Evolutionary conservation across 2,329 filamentous ascomycete genomes (phyloP).

Genomic region (Colletotrichum truncatum): DNA sequence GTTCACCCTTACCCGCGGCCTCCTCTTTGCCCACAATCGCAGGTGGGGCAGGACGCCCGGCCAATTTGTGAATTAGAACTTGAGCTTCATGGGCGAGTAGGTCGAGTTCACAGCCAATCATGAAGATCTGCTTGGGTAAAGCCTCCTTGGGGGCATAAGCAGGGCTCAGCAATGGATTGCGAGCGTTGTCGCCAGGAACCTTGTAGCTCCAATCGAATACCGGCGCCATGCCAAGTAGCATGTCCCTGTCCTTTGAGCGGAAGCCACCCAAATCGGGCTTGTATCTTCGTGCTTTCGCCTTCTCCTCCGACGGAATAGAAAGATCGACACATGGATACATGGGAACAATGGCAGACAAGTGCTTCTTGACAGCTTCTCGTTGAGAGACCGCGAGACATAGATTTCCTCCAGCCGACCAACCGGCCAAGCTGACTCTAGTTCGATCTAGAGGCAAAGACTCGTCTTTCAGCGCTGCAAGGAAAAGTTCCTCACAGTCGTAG

Average conservation of each 20-base stretch:
- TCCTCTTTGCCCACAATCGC: constrained; percentile 40
- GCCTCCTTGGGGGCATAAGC: constrained; percentile 40
- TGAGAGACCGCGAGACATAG: constrained; percentile 52
- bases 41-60: constrained; percentile 39
- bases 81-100: constrained; percentile 50
- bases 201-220: constrained; percentile 46
- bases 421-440: constrained; percentile 49
- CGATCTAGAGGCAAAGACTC: constrained; percentile 53
- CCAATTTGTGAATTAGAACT: constrained; percentile 46
- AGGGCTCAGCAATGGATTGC: constrained; percentile 45
- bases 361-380: constrained; percentile 43
- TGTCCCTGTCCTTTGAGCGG: constrained; percentile 29
- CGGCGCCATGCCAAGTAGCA: constrained; percentile 30
- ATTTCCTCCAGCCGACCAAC: constrained; percentile 62
- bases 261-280: constrained; percentile 33
- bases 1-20: constrained; percentile 30
- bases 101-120: constrained; percentile 49
- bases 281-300: constrained; percentile 36
- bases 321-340: constrained; percentile 53
- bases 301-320: constrained; percentile 35
- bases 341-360: constrained; percentile 44
- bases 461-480: constrained; percentile 52
- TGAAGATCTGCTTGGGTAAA: constrained; percentile 46
- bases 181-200: constrained; percentile 36
- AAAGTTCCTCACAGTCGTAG: constrained; percentile 55